A percentile compares a stretch with the other conserved stretches of the same genome.
phyloP scores from a whole-genome alignment of 768 basidiomycete species.

The Chalciporus pseudorubinellus region DNA sequence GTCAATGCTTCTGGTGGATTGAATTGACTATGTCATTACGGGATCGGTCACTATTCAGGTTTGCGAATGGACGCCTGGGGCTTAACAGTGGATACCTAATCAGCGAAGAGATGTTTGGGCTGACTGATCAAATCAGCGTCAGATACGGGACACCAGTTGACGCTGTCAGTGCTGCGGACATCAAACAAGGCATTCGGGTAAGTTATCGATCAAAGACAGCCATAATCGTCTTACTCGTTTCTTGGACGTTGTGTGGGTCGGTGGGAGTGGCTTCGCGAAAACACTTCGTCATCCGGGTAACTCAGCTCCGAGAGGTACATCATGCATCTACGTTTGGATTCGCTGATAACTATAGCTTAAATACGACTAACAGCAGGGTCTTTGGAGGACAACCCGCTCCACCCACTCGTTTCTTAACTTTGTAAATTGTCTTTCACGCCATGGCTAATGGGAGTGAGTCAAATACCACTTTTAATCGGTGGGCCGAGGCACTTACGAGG shows the following conservation, averaged over 20 bases:
- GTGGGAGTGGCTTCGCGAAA: not conserved
- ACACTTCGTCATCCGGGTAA: conserved; percentile 3
- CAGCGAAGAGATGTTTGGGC: too few relatives aligned
- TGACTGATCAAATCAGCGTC: conserved; percentile 4
- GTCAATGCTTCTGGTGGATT: not conserved
- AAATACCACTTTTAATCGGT: not conserved
- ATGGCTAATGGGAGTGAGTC: conserved; percentile 26
- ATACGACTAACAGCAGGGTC: conserved; percentile 15
- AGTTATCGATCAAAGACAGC: conserved; percentile 11
- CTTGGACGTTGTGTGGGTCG: conserved; percentile 1
- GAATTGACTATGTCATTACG: not conserved
- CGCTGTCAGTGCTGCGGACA: too few relatives aligned
- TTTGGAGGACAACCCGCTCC: not conserved
- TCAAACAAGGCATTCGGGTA: conserved; percentile 19
- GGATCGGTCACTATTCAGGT: not conserved
- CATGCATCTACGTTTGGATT: conserved; percentile 2
- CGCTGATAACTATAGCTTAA: conserved; percentile 19
- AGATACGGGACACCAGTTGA: too few relatives aligned
- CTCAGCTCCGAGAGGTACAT: not conserved
- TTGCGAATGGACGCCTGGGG: conserved; percentile 1
- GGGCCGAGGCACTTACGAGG: conserved; percentile 9
- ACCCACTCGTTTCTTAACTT: not conserved
- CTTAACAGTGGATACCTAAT: conserved; percentile 3
- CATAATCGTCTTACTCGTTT: not conserved
- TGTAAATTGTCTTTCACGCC: not conserved